Conservation (phyloP, 2,329 filamentous ascomycete species). For the Ilyonectria mors-panacis region DNA sequence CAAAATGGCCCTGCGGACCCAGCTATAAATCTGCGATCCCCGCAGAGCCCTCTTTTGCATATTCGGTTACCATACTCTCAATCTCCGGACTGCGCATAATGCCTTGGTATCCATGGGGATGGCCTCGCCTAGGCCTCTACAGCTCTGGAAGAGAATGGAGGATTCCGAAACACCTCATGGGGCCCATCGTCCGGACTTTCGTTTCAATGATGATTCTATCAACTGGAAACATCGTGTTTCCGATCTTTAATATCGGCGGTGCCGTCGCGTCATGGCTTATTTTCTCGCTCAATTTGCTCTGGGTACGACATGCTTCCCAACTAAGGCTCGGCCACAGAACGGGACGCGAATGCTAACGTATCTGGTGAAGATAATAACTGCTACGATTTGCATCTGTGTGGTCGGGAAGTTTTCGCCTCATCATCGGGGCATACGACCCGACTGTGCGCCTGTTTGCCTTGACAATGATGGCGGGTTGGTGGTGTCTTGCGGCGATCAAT, state of each 20-base stretch:
- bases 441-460: constrained; percentile 19
- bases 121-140: background rate
- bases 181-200: constrained; percentile 8
- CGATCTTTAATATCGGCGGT: constrained; percentile 24
- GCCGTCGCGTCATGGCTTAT: background rate
- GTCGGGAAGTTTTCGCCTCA: constrained; percentile 8
- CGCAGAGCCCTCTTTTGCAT: background rate
- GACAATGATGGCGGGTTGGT: constrained; percentile 12
- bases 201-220: constrained; percentile 29
- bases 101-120: background rate
- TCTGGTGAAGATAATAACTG: constrained; percentile 13
- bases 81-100: background rate
- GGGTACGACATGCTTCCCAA: constrained; percentile 19
- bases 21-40: background rate
- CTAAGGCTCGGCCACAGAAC: background rate
- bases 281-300: constrained; percentile 12
- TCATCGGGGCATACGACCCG: background rate
- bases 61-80: too few relatives aligned
- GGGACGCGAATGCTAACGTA: background rate
- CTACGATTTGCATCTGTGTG: background rate
- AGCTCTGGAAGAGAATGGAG: constrained; percentile 17
- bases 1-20: background rate
- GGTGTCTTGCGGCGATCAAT: constrained; percentile 9
- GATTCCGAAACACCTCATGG: constrained; percentile 29
- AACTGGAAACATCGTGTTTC: constrained; percentile 28